Percentiles rank a stretch among this genome's conserved stretches.
These are phyloP conservation scores for Sporothrix sp. DNA, from an alignment of 2,329 filamentous ascomycete genomes.

Conservation along the genomic window DNA sequence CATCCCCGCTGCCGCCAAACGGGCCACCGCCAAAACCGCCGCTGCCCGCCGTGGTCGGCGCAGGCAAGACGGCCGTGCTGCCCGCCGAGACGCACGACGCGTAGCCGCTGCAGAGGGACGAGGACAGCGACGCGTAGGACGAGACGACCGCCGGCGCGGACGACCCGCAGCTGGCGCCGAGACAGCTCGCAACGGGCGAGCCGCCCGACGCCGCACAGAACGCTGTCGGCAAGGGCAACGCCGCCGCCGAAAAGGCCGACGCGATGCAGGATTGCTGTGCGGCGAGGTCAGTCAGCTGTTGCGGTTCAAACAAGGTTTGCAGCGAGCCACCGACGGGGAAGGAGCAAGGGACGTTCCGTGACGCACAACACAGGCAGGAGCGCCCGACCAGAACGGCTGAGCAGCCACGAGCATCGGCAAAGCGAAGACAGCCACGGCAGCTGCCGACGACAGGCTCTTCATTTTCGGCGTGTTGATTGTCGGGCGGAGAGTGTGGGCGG, in stretches of 20 bases:
- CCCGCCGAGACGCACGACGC: slow-evolving; percentile 31
- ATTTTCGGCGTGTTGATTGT: too few species aligned
- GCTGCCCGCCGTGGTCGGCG: slow-evolving; percentile 26
- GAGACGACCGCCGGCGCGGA: slow-evolving; percentile 22
- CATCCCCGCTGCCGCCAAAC: neutral
- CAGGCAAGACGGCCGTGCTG: slow-evolving; percentile 30
- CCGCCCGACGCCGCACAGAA: slow-evolving; percentile 22
- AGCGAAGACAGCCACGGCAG: slow-evolving; percentile 21
- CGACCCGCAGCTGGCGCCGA: slow-evolving; percentile 24
- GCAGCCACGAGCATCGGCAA: slow-evolving; percentile 23
- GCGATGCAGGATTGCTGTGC: slow-evolving; percentile 34
- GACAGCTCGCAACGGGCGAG: slow-evolving; percentile 22
- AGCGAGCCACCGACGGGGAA: neutral
- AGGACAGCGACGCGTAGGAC: slow-evolving; percentile 28
- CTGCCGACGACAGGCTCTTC: slow-evolving; percentile 22
- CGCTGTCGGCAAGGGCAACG: slow-evolving; percentile 25
- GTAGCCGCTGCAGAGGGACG: slow-evolving; percentile 32
- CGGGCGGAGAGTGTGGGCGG: too few species aligned
- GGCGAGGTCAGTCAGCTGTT: neutral
- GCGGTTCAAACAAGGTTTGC: neutral
- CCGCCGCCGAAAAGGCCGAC: slow-evolving; percentile 27
- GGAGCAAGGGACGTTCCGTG: too few species aligned
- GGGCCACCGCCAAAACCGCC: slow-evolving; percentile 10
- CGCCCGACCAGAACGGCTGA: slow-evolving; percentile 32
- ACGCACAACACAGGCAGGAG: slow-evolving; percentile 35